phyloP scores from a whole-genome alignment of 768 basidiomycete genomes.

The Tephrocybe rancida region DNA sequence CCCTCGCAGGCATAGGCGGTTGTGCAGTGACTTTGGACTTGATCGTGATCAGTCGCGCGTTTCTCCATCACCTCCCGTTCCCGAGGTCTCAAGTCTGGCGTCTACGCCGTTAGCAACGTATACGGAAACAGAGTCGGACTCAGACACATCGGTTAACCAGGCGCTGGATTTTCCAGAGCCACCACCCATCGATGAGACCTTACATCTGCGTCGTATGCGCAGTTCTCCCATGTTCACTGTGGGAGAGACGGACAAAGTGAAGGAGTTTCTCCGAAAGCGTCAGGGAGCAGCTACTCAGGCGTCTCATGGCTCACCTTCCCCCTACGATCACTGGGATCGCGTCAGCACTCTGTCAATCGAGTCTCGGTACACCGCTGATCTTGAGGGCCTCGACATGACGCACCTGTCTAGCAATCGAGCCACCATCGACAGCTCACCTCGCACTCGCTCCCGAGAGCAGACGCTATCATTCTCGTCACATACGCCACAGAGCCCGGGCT shows the following conservation, averaged over 20 bases:
- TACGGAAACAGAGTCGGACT: conserved; percentile 30
- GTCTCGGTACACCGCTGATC: not conserved
- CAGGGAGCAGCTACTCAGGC: conserved; percentile 15
- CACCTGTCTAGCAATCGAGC: not conserved
- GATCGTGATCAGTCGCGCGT: conserved; percentile 13
- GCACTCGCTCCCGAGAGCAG: not conserved
- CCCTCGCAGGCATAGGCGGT: conserved; percentile 30
- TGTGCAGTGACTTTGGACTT: conserved; percentile 33
- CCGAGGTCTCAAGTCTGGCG: conserved; percentile 21
- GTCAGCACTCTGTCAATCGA: conserved; percentile 1
- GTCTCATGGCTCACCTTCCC: not conserved
- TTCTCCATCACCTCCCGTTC: conserved; percentile 9
- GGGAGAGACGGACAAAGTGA: conserved; percentile 27
- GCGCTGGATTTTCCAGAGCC: conserved; percentile 43
- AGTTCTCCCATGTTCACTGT: conserved; percentile 43
- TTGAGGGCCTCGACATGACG: not conserved
- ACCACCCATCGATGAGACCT: conserved; percentile 39
- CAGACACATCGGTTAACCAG: conserved; percentile 36
- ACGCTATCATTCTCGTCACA: not conserved
- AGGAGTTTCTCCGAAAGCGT: conserved; percentile 22
- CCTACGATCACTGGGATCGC: conserved; percentile 2
- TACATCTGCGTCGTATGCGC: conserved; percentile 39
- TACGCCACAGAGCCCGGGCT: not conserved
- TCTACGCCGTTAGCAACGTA: conserved; percentile 32
- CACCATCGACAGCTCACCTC: not conserved